Percentiles rank a stretch among this genome's conserved stretches.
These are phyloP conservation scores for Candida hungchunana DNA, from an alignment of 805 yeast species.

Conservation along the genomic window DNA sequence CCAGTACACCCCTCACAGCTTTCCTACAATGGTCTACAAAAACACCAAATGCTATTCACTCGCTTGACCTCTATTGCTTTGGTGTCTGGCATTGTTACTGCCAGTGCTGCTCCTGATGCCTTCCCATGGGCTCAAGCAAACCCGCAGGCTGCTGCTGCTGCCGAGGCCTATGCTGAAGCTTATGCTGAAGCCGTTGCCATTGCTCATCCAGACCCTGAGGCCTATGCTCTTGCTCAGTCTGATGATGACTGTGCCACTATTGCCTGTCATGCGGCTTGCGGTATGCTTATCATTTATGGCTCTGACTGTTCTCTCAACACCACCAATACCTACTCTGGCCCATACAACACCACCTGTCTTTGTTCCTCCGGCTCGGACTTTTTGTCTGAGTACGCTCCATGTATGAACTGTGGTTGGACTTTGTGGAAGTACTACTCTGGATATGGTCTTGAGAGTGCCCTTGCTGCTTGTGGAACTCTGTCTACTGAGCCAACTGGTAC, in stretches of 20 bases:
- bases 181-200: slow-evolving; percentile 22
- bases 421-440: slow-evolving; percentile 29
- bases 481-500: no score
- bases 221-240: slow-evolving; percentile 24
- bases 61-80: background rate
- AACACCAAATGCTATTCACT: background rate
- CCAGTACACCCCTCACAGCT: no score
- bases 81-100: no score
- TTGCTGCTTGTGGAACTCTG: slow-evolving; percentile 22
- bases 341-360: no score
- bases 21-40: no score
- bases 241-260: no score
- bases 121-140: background rate
- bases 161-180: no score
- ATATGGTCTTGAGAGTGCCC: slow-evolving; percentile 23
- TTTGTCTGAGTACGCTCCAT: slow-evolving; percentile 17
- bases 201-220: slow-evolving; percentile 27
- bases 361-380: slow-evolving; percentile 22
- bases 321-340: slow-evolving; percentile 1
- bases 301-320: no score
- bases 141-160: slow-evolving; percentile 1
- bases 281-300: background rate
- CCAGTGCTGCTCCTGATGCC: background rate
- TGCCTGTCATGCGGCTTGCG: background rate
- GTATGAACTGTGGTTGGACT: slow-evolving; percentile 35